Conservation (phyloP, 73 alveolate species). For the Durusdinium trenchii region DNA sequence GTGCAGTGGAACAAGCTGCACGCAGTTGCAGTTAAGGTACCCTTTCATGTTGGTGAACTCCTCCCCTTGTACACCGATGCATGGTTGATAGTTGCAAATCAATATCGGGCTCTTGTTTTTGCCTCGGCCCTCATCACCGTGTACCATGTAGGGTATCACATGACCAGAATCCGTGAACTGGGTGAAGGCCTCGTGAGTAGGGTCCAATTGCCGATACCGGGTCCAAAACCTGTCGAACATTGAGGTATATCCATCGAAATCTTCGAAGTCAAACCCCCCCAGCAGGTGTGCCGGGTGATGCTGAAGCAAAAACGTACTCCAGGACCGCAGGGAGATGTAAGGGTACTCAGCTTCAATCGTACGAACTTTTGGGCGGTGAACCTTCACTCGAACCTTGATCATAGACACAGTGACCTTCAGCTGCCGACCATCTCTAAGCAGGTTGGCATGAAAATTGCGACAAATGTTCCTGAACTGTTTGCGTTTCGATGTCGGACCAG, state of each 20-base stretch:
- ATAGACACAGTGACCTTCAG: background rate
- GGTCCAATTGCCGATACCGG: background rate
- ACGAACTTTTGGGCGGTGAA: conserved; percentile 1
- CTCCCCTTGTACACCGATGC: background rate
- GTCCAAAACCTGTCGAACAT: background rate
- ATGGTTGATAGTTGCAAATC: background rate
- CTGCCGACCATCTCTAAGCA: background rate
- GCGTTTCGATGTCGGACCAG: background rate
- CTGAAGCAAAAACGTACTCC: background rate
- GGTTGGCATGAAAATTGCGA: background rate
- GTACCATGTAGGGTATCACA: background rate
- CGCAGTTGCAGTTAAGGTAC: background rate
- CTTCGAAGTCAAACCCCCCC: background rate
- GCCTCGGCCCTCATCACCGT: conserved; percentile 34
- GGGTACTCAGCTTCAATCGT: background rate
- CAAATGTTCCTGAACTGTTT: background rate
- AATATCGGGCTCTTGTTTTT: background rate
- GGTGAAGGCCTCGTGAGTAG: background rate
- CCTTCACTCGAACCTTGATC: background rate
- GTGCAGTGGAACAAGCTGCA: background rate
- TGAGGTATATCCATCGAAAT: background rate
- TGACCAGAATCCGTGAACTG: background rate
- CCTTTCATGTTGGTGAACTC: conserved; percentile 23
- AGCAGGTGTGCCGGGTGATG: background rate
- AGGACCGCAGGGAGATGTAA: background rate